Evolutionary conservation across 2,329 filamentous ascomycete species (phyloP), one percentile per base, ranked within the genome.

Genomic region (Aspergillus sp.): DNA sequence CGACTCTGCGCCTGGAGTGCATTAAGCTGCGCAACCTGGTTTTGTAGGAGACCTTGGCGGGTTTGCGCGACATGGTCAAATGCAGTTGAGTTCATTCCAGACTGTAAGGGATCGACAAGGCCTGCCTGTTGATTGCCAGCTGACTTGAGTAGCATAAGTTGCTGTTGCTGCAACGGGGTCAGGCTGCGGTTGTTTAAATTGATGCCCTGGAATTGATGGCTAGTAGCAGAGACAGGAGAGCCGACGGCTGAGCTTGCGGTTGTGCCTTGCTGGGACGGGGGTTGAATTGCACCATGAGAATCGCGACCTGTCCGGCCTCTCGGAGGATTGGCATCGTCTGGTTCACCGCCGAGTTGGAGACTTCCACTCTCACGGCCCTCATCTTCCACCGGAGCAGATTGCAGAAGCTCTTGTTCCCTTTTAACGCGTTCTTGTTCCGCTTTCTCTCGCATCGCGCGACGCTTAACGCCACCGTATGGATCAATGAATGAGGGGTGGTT

Each of bases 341-440:
- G 93, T 71, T 98, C 93, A 44, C 93, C 93, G 57, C 93, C 93
- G 17, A 98, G 82, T 58, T 96, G 93, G 57, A 95, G 81, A 71
- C 93, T 98, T 13, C 90, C 90, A 64, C 89, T 89, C 73, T 95
- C 92, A 1, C 86, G 86, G 56, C 89, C 88, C 57, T 90, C 91
- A 62, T 96, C 92, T 27, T 82, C 80, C 45, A 82, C 80, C 4
- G 75, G 74, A 15, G 77, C 74, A 22, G 80, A 77, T 61, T 81
- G 79, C 19, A 83, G 67, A 22, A 82, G 73, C 47, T 79, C 75
- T 62, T 86, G 82, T 66, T 88, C 83, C 17, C 79, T 73, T 57
- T 80, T 80, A 22, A 77, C 73, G 50, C 81, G 76, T 49, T 84
- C 81, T 54, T 90, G 88, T 61, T 90, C 80, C 41, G 83, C 82